Evolutionary conservation across 306 rosid genomes (phyloP).

Genomic region (Arachis stenosperma): DNA sequence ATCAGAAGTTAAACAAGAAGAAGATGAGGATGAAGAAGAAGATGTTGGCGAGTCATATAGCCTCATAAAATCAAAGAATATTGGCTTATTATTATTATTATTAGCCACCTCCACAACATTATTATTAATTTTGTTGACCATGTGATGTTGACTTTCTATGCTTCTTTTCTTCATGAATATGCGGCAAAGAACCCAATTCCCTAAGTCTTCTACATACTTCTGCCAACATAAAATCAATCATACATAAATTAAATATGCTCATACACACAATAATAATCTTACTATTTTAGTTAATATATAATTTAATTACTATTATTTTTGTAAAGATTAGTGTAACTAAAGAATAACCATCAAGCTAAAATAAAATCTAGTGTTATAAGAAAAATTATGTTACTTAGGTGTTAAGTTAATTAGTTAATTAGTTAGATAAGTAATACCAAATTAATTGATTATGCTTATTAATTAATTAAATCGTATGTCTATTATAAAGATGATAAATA

Average conservation of each 20-base stretch:
- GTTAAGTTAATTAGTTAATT: too few species aligned
- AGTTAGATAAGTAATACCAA: too few species aligned
- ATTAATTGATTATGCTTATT: too few species aligned
- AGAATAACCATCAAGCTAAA: too few species aligned
- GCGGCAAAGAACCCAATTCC: conserved; percentile 80
- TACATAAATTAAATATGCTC: neutral
- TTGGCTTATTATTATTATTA: conserved; percentile 28
- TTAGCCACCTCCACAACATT: conserved; percentile 27
- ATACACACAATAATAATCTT: too few species aligned
- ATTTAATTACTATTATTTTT: too few species aligned
- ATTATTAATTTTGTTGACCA: conserved; percentile 3
- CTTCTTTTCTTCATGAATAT: conserved; percentile 59
- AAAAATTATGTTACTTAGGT: too few species aligned
- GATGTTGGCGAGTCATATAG: conserved; percentile 26
- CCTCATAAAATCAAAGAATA: conserved; percentile 46
- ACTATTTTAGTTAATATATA: too few species aligned
- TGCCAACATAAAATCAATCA: conserved; percentile 35
- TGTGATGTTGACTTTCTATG: conserved; percentile 8
- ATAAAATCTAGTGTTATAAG: too few species aligned
- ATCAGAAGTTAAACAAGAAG: conserved; percentile 60
- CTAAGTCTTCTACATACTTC: conserved; percentile 43
- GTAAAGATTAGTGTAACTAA: too few species aligned
- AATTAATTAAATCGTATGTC: too few species aligned
- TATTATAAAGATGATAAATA: too few species aligned
- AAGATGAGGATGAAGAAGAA: conserved; percentile 42